Evolutionary conservation across 2,329 filamentous ascomycete genomes (phyloP).

Genomic region (Eutypa lata): DNA sequence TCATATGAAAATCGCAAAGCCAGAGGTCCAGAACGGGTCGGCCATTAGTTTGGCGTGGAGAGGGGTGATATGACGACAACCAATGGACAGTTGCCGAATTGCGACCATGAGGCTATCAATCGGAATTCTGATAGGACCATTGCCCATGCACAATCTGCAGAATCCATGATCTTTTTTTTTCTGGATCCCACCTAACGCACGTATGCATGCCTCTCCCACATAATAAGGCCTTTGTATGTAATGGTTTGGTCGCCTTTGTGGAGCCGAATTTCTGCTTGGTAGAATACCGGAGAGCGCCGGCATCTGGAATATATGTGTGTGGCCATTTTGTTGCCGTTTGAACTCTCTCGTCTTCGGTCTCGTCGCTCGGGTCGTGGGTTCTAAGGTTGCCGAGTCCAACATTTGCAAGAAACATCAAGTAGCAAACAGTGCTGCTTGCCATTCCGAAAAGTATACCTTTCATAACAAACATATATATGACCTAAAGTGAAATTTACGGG

Average conservation of each 20-base stretch:
- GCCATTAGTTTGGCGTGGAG: conserved; percentile 18
- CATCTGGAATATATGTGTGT: not conserved
- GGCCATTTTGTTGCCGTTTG: not conserved
- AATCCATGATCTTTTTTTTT: conserved; percentile 13
- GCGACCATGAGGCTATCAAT: conserved; percentile 28
- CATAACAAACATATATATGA: not conserved
- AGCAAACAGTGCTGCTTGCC: too few species aligned
- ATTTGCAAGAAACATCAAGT: not conserved
- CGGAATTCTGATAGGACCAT: conserved; percentile 23
- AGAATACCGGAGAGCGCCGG: not conserved
- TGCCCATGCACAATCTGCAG: conserved; percentile 5
- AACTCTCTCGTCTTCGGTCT: not conserved
- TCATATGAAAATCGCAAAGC: conserved; percentile 14
- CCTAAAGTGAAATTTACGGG: not conserved
- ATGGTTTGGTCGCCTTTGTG: not conserved
- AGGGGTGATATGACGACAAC: conserved; percentile 25
- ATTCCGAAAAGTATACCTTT: too few species aligned
- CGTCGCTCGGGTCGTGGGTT: not conserved
- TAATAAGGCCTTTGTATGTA: not conserved
- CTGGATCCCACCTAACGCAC: not conserved
- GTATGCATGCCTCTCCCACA: conserved; percentile 1
- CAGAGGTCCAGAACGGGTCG: conserved; percentile 2
- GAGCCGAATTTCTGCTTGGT: conserved; percentile 12
- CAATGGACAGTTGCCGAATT: conserved; percentile 22
- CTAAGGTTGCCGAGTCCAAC: not conserved